Evolutionary conservation across 129 eudicot species (phyloP), one percentile per base, ranked within the genome.

Genomic region (Helianthus tuberosus): DNA sequence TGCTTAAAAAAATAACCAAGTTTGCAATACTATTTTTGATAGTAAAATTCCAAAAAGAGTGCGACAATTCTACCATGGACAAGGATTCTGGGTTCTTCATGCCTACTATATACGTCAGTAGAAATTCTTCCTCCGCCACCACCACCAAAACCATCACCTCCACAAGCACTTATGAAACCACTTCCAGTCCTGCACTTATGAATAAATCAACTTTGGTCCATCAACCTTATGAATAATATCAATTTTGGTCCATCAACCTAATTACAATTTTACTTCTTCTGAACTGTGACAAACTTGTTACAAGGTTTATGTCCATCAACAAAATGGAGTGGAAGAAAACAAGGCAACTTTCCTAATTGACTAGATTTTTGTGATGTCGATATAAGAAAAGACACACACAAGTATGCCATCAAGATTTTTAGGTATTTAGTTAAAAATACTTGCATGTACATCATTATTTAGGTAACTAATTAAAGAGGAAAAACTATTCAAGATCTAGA

Each of bases 71-170:
- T 89, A 94, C 99, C 99, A 83, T 94, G 88, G 46, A 79, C 91
- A 65, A 73, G 62, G 64, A 91, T 81, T 76, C 71, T 75, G 12
- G 97, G 96, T 11, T 94, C 93, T 65, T 94, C 99, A 46, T 94
- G 99, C 84, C 99, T 83, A 83, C 99, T 94, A 85, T 91, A 94
- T 57, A 94, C 84, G 67, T 94, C 99, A 38, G 91, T 79, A 60
- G 99, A 80, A 71, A 94, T 78, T 87, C 99, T 91, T 55, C 99
- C 99, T 50, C 97, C 99, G 25, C 99, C 96, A 2, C 99, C 99
- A 73, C 99, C 99, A 61, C 88, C 99, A 82, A 86, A 94, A 50
- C 99, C 99, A 71, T 77, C 61, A 77, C 99, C 99, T 66, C 99
- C 99, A 63, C 89, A 77, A 53, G 96, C 97, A 86, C 91, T 88